Percentiles rank a stretch among this genome's conserved stretches.
Conservation (phyloP, 768 basidiomycete species). For the Boletus sensibilis region DNA sequence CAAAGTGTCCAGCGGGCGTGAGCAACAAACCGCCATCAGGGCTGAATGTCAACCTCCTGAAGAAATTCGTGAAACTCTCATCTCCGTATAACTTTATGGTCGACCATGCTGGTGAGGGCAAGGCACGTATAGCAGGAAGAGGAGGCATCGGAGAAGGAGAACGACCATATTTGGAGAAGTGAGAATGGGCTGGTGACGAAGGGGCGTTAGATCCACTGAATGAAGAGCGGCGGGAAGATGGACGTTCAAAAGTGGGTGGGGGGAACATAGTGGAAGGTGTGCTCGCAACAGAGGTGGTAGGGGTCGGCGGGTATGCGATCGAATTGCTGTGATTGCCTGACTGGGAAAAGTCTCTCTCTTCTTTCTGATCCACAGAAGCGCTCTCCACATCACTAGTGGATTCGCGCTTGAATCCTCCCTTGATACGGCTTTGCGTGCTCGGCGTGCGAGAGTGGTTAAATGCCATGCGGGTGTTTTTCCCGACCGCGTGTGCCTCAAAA, state of each 20-base stretch:
- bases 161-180: conserved; percentile 66
- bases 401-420: conserved; percentile 57
- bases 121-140: conserved; percentile 84
- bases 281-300: conserved; percentile 66
- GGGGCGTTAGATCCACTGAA: conserved; percentile 83
- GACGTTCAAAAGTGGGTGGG: conserved; percentile 51
- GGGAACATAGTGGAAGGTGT: conserved; percentile 56
- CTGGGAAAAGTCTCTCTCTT: conserved; percentile 32
- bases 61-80: conserved; percentile 94
- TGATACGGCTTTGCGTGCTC: conserved; percentile 59
- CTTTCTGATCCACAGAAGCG: conserved; percentile 56
- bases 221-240: conserved; percentile 62
- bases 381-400: conserved; percentile 82
- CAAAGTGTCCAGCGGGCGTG: conserved; percentile 96
- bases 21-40: conserved; percentile 92
- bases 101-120: conserved; percentile 60
- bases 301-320: conserved; percentile 48
- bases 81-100: conserved; percentile 89
- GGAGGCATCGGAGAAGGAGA: conserved; percentile 91
- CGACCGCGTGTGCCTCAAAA: conserved; percentile 88
- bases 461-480: conserved; percentile 79
- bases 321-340: conserved; percentile 33
- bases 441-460: conserved; percentile 68
- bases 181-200: conserved; percentile 58
- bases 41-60: conserved; percentile 89